Base-by-base conservation (phyloP, 2,329 filamentous ascomycete species). In the Myrmaecium sp. region DNA sequence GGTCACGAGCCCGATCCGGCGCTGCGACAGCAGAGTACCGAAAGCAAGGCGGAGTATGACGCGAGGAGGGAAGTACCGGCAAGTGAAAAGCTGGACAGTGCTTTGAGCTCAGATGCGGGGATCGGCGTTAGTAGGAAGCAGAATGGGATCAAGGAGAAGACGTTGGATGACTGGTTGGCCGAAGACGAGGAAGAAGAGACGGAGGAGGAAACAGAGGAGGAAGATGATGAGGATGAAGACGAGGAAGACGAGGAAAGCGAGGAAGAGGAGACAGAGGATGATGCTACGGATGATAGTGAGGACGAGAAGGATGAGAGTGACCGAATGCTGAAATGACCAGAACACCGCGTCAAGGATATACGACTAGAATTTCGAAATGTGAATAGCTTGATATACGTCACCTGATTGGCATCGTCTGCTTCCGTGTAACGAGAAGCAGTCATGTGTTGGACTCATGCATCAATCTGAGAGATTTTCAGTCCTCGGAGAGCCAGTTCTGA, bases 91-190 rank as follows among this genome's bases (percentile, higher is more conserved):
- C 52, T 83, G 22, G 75, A 80, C 37, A 66, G 65, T 13, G 68
- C 30, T 25, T 17, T 36, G 34, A 30, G 36, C 33, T 36, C 42
- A 33, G 36, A 44, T 33, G 28, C 30, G 37, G 26, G 40, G 37
- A 9, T 55, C 53, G 28, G 37, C 41, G 13, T 41, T 52, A 9
- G 39, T 41, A 52, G 46, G 20, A 66, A 55, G 39, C 50, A 55
- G 9, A 73, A 73, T 42, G 50, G 67, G 57, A 51, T 54, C 4
- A 72, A 72, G 27, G 69, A 70, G 21, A 93, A 92, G 64, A 81
- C 75, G 12, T 56, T 98, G 34, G 83, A 95, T 55, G 82, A 93
- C 47, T 95, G 89, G 84, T 60, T 95, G 30, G 82, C 75, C 4
- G 78, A 82, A 42, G 71, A 69, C 22, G 68, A 71, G 10, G 62